Evolutionary conservation across 2,329 filamentous ascomycete species (phyloP).

Genomic region (Ceratocystis eucalypticola): DNA sequence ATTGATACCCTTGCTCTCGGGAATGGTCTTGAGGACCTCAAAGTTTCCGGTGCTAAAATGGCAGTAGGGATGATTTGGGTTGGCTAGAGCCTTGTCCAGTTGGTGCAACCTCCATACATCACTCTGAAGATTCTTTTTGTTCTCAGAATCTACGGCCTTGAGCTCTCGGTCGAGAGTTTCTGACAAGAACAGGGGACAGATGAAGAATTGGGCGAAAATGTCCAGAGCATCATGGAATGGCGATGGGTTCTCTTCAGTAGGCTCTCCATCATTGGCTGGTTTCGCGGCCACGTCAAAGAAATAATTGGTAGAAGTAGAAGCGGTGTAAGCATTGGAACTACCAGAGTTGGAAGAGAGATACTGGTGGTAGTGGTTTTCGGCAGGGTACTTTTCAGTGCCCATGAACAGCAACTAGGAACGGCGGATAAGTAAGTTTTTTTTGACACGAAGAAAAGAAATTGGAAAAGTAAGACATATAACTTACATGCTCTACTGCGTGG

Average conservation of each 20-base stretch:
- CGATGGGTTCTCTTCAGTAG: slow-evolving; percentile 42
- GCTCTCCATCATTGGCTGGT: slow-evolving; percentile 45
- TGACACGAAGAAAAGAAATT: not conserved
- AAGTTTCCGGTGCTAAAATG: slow-evolving; percentile 87
- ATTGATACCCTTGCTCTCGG: slow-evolving; percentile 65
- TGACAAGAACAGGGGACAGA: slow-evolving; percentile 71
- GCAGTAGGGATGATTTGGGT: slow-evolving; percentile 74
- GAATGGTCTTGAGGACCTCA: slow-evolving; percentile 70
- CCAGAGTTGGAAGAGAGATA: slow-evolving; percentile 85
- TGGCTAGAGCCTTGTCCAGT: slow-evolving; percentile 76
- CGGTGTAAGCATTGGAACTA: slow-evolving; percentile 89
- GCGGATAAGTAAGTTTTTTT: not conserved
- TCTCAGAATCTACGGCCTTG: slow-evolving; percentile 82
- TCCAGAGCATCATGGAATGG: slow-evolving; percentile 69
- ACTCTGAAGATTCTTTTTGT: slow-evolving; percentile 93
- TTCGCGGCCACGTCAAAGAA: slow-evolving; percentile 91
- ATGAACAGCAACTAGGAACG: slow-evolving; percentile 64
- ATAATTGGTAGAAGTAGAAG: slow-evolving; percentile 88
- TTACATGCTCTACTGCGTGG: slow-evolving; percentile 83
- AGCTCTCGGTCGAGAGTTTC: slow-evolving; percentile 79
- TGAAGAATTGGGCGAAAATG: slow-evolving; percentile 88
- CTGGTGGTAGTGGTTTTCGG: slow-evolving; percentile 89
- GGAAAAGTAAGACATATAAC: slow-evolving; percentile 18
- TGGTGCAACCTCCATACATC: slow-evolving; percentile 81
- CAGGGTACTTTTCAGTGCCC: slow-evolving; percentile 95